Conservation (phyloP, 192 early-diverging fungal genomes). For the Podila minutissima region DNA sequence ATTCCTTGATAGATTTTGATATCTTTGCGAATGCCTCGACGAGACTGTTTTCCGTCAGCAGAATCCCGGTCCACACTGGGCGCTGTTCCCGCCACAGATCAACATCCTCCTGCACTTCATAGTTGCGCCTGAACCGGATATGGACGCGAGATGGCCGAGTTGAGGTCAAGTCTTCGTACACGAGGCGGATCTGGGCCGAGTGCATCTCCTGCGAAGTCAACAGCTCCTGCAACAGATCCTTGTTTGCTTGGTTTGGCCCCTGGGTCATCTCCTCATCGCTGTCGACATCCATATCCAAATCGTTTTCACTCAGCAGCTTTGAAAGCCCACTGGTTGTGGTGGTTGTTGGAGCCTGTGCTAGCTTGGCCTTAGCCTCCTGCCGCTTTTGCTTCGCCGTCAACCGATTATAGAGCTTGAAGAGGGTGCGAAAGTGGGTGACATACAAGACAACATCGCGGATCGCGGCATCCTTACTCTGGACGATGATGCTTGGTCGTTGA, state of each 20-base stretch:
- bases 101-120: background rate
- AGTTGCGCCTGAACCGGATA: background rate
- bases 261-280: background rate
- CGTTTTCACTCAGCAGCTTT: background rate
- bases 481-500: background rate
- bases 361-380: background rate
- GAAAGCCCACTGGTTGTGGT: background rate
- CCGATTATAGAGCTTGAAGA: conserved; percentile 1
- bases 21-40: background rate
- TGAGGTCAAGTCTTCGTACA: conserved; percentile 4
- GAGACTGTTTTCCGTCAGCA: background rate
- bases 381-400: background rate
- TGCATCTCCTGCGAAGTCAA: background rate
- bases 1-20: background rate
- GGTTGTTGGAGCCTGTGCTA: background rate
- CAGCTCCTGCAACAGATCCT: background rate
- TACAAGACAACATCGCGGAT: background rate
- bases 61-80: background rate
- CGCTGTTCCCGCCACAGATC: background rate
- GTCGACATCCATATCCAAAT: conserved; percentile 10
- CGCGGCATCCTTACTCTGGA: conserved; percentile 1
- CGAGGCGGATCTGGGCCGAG: conserved; percentile 7
- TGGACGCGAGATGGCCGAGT: conserved; percentile 1
- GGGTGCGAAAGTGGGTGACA: background rate
- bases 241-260: background rate